A percentile compares a stretch with the other conserved stretches of the same genome.
These are phyloP conservation scores for Chaetoscypha palmicola DNA, from an alignment of 2,329 filamentous ascomycete species.

Conservation along the genomic window DNA sequence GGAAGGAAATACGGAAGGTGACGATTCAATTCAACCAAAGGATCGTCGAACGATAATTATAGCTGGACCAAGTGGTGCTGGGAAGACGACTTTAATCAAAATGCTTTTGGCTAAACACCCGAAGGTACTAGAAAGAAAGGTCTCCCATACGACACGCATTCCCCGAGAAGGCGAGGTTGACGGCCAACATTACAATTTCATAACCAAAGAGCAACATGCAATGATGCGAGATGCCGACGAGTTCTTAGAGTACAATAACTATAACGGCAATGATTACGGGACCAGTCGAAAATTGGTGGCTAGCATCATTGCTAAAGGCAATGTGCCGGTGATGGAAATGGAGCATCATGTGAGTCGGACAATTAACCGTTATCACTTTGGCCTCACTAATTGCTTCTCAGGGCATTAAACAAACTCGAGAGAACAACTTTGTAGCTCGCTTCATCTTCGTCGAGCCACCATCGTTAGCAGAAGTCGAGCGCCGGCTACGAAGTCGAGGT, in stretches of 20 bases:
- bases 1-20: slow-evolving; percentile 32
- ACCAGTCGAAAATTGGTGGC: slow-evolving; percentile 49
- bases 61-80: slow-evolving; percentile 54
- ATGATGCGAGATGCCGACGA: slow-evolving; percentile 53
- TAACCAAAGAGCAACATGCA: slow-evolving; percentile 48
- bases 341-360: slow-evolving; percentile 41
- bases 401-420: slow-evolving; percentile 51
- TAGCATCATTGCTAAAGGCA: slow-evolving; percentile 44
- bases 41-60: slow-evolving; percentile 56
- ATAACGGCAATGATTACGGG: slow-evolving; percentile 46
- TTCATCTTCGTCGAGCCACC: slow-evolving; percentile 47
- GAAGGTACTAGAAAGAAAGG: slow-evolving; percentile 55
- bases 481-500: slow-evolving; percentile 36
- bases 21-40: slow-evolving; percentile 35
- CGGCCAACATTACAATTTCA: slow-evolving; percentile 48
- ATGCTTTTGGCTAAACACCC: slow-evolving; percentile 57
- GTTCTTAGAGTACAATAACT: slow-evolving; percentile 49
- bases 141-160: slow-evolving; percentile 48
- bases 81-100: slow-evolving; percentile 57
- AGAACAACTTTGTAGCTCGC: slow-evolving; percentile 48
- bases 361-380: not conserved
- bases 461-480: slow-evolving; percentile 33
- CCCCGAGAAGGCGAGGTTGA: slow-evolving; percentile 44
- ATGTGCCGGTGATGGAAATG: slow-evolving; percentile 53
- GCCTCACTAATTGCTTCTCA: slow-evolving; percentile 23